Evolutionary conservation across 352 stramenopile species (phyloP).

Genomic region (Phytophthora sojae): DNA sequence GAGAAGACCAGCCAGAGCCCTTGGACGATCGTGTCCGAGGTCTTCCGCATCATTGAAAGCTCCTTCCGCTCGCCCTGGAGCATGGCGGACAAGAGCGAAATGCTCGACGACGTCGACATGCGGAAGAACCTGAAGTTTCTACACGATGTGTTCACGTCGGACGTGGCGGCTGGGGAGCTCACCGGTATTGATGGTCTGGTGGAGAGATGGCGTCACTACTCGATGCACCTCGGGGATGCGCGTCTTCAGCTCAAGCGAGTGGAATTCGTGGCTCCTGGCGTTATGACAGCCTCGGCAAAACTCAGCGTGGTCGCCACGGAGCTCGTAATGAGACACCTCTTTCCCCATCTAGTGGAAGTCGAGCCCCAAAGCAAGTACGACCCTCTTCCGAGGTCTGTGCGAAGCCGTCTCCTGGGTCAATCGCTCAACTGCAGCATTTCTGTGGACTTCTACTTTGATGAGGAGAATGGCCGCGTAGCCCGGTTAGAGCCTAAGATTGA

Average conservation of each 20-base stretch:
- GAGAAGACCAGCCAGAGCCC: conserved; percentile 12
- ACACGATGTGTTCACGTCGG: not conserved
- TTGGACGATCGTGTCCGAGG: conserved; percentile 11
- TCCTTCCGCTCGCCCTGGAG: not conserved
- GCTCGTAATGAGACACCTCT: conserved; percentile 1
- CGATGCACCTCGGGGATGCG: conserved; percentile 1
- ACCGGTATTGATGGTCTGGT: not conserved
- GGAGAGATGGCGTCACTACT: conserved; percentile 4
- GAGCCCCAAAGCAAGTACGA: conserved; percentile 1
- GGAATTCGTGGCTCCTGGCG: not conserved
- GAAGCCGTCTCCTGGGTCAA: not conserved
- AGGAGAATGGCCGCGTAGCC: conserved; percentile 1
- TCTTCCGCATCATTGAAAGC: not conserved
- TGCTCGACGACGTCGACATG: not conserved
- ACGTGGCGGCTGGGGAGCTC: not conserved
- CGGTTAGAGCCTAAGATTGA: conserved; percentile 3
- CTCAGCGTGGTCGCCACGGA: conserved; percentile 2
- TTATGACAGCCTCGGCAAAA: conserved; percentile 3
- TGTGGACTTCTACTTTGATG: conserved; percentile 9
- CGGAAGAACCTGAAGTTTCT: not conserved
- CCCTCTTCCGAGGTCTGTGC: not conserved
- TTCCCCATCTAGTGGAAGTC: not conserved
- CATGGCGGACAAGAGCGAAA: not conserved
- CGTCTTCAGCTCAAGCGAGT: conserved; percentile 1
- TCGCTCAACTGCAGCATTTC: not conserved